Evolutionary conservation across 371 early-diverging fungal genomes (phyloP).

Genomic region (Entomophthora muscae): DNA sequence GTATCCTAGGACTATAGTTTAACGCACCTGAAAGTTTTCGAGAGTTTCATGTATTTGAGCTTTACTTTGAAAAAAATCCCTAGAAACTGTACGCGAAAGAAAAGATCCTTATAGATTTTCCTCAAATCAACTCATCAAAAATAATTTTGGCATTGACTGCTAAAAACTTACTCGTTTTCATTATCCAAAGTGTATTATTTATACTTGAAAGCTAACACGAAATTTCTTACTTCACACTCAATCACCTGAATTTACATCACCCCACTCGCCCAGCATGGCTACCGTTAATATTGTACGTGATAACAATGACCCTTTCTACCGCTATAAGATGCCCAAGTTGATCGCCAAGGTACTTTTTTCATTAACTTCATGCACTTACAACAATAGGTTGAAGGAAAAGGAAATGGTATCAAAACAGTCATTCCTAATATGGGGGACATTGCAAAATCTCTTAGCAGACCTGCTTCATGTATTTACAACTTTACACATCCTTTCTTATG

Average conservation of each 20-base stretch:
- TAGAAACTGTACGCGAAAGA: background rate
- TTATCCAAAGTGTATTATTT: background rate
- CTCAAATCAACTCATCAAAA: background rate
- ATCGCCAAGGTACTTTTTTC: slow-evolving; percentile 45
- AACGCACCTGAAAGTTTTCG: background rate
- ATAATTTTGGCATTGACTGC: background rate
- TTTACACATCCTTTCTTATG: background rate
- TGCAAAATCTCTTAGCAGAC: slow-evolving; percentile 79
- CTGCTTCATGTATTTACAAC: slow-evolving; percentile 48
- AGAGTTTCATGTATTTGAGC: background rate
- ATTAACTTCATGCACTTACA: no score
- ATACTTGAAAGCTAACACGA: no score
- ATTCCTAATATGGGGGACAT: slow-evolving; percentile 96
- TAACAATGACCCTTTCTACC: slow-evolving; percentile 86
- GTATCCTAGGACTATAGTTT: no score
- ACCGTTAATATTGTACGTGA: slow-evolving; percentile 72
- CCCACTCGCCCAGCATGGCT: slow-evolving; percentile 27
- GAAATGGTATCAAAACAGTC: slow-evolving; percentile 98
- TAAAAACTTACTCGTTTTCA: background rate
- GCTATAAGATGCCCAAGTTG: slow-evolving; percentile 98
- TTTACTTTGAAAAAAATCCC: background rate
- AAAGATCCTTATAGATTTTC: background rate
- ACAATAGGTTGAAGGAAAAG: slow-evolving; percentile 96
- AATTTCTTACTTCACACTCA: background rate
- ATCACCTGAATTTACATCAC: background rate